Evolutionary conservation across 495 filamentous ascomycete species (phyloP).

Genomic region (Xylaria grammica): DNA sequence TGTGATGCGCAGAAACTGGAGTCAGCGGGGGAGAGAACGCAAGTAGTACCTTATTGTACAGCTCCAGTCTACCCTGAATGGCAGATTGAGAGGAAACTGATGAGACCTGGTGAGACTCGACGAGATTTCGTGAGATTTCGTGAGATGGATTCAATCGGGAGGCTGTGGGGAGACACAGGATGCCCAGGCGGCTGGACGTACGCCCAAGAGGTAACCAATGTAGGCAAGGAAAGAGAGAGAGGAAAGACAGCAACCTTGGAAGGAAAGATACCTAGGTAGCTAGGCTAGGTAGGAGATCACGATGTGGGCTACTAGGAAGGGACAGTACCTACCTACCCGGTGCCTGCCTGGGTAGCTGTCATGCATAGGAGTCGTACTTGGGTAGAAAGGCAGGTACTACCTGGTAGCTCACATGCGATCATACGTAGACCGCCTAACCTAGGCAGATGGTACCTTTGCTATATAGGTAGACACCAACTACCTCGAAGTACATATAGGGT

Average conservation of each 20-base stretch:
- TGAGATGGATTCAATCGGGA: background rate
- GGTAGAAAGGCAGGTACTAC: too few relatives aligned
- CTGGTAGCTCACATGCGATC: too few relatives aligned
- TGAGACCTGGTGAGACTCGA: background rate
- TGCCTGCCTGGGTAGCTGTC: too few relatives aligned
- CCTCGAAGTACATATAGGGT: too few relatives aligned
- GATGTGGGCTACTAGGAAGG: too few relatives aligned
- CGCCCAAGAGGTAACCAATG: background rate
- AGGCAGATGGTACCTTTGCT: too few relatives aligned
- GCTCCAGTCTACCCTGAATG: background rate
- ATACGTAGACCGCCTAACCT: too few relatives aligned
- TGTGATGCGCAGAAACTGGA: background rate
- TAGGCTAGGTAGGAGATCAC: too few relatives aligned
- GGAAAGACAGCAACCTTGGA: background rate
- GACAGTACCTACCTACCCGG: too few relatives aligned
- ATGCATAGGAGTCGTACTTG: too few relatives aligned
- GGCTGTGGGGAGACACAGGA: background rate
- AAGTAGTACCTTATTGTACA: constrained; percentile 10
- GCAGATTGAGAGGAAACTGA: background rate
- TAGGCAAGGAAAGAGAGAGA: background rate
- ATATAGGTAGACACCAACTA: too few relatives aligned
- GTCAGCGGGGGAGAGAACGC: background rate
- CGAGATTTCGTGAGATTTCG: background rate
- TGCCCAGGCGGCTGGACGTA: background rate
- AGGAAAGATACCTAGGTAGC: too few relatives aligned